phyloP scores from a whole-genome alignment of 2,329 filamentous ascomycete species.

The Fusarium sp. region DNA sequence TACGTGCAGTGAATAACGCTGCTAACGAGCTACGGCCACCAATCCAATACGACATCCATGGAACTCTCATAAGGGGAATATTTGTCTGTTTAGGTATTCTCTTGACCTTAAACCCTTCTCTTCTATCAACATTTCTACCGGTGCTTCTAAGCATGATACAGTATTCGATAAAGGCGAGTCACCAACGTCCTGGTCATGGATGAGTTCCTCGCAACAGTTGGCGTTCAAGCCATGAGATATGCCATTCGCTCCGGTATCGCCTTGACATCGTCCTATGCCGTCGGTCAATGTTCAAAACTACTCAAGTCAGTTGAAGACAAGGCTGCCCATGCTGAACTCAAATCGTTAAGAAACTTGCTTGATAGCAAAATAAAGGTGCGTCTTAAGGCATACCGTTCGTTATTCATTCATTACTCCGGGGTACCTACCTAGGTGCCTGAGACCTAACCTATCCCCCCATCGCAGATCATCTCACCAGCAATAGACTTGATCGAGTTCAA shows the following conservation, averaged over 20 bases:
- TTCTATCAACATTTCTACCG: background rate
- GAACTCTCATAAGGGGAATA: slow-evolving; percentile 5
- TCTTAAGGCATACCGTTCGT: background rate
- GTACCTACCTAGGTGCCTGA: background rate
- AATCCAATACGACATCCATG: slow-evolving; percentile 25
- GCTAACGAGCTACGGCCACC: slow-evolving; percentile 14
- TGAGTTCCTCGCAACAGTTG: slow-evolving; percentile 61
- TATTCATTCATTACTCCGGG: background rate
- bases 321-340: slow-evolving; percentile 72
- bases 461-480: slow-evolving; percentile 82
- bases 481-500: slow-evolving; percentile 94
- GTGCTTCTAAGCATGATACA: slow-evolving; percentile 22
- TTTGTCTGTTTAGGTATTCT: background rate
- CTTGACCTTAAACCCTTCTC: background rate
- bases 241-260: slow-evolving; percentile 87
- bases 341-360: slow-evolving; percentile 74
- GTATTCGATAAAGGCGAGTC: background rate
- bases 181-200: slow-evolving; percentile 67
- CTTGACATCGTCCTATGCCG: slow-evolving; percentile 84
- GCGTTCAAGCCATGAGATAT: slow-evolving; percentile 85
- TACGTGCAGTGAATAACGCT: slow-evolving; percentile 26
- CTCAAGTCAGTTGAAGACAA: slow-evolving; percentile 79
- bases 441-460: slow-evolving; percentile 6
- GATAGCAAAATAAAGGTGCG: slow-evolving; percentile 85
- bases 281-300: slow-evolving; percentile 80